Evolutionary conservation across 306 rosid genomes (phyloP), one percentile per base, ranked within the genome.

Genomic region (Quercus wislizeni): DNA sequence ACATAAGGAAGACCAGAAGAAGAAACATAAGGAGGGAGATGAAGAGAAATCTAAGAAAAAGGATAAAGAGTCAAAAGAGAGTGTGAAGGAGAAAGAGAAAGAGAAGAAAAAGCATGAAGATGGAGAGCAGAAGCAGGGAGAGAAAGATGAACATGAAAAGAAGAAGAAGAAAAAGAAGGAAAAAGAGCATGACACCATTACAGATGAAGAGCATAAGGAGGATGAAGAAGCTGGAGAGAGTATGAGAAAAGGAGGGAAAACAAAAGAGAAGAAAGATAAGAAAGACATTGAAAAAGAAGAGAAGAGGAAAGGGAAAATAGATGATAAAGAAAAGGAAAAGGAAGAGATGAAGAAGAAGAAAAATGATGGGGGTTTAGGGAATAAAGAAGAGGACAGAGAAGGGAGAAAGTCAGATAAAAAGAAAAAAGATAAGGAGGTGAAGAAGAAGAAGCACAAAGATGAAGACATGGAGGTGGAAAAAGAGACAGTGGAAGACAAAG

Each of bases 1-100:
- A 75, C 4, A 20, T 20, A 61, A 81, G 73, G 77, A 74, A 51
- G 88, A 89, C n/a, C 54, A 83, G n/a, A 73, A 35, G 81, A 83
- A 84, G 76, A 74, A 69, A 52, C 81, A 82, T 49, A 76, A 81
- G 54, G 77, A 67, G n/a, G 20, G 5, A 38, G 87, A 85, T 17
- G 79, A 81, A 58, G 81, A 79, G 78, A 86, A 80, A 18, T 19
- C 78, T 31, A 82, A 84, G 68, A 58, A 81, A 61, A 80, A 83
- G 76, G 79, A 73, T 11, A 86, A 79, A 51, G 82, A 56, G 9
- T 41, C 78, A 43, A 28, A 74, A 52, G 74, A 76, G 71, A 76
- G 78, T 31, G 76, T 79, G 54, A 83, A 77, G 74, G 21, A 3
- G 10, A 69, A 82, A 17, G 82, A 74, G 64, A 79, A 80, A 65